These are phyloP conservation scores for Hyaloperonospora arabidopsidis DNA, from an alignment of 352 stramenopile species.

Conservation along the genomic window DNA sequence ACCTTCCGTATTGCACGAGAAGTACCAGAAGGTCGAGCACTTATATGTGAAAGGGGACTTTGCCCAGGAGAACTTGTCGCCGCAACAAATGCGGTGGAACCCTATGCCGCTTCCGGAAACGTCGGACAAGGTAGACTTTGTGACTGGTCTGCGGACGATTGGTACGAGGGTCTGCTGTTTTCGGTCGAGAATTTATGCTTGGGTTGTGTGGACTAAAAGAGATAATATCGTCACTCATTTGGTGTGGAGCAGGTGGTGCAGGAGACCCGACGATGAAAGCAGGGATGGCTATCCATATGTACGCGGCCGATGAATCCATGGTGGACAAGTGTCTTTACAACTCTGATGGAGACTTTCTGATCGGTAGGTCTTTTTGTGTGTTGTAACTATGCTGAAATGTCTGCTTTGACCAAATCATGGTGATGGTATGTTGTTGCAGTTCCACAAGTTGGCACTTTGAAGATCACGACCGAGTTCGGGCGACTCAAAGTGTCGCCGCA, in stretches of 20 bases:
- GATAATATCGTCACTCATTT: conserved; percentile 1
- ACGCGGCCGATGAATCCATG: conserved; percentile 89
- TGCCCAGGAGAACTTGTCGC: conserved; percentile 54
- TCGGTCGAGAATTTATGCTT: too few relatives aligned
- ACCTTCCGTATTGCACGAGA: conserved; percentile 75
- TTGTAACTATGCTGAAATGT: background rate
- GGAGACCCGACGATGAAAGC: conserved; percentile 87
- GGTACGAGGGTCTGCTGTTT: conserved; percentile 13
- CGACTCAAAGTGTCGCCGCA: conserved; percentile 74
- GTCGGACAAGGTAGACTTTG: conserved; percentile 70
- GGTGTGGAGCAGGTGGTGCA: conserved; percentile 36
- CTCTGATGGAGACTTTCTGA: conserved; percentile 94
- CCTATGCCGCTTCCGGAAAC: conserved; percentile 69
- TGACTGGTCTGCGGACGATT: conserved; percentile 84
- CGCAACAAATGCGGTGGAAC: conserved; percentile 90
- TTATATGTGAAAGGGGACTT: conserved; percentile 68
- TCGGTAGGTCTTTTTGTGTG: conserved; percentile 37
- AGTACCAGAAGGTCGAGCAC: conserved; percentile 45
- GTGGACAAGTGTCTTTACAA: conserved; percentile 89
- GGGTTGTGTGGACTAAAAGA: background rate
- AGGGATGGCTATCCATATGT: conserved; percentile 92
- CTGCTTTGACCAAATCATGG: background rate
- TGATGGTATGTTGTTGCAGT: conserved; percentile 33
- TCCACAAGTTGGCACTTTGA: conserved; percentile 85
- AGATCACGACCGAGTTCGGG: conserved; percentile 92